A percentile compares a stretch with the other conserved stretches of the same genome.
Evolutionary conservation across 2,329 filamentous ascomycete genomes (phyloP).

Genomic region (Colletotrichum lentis): DNA sequence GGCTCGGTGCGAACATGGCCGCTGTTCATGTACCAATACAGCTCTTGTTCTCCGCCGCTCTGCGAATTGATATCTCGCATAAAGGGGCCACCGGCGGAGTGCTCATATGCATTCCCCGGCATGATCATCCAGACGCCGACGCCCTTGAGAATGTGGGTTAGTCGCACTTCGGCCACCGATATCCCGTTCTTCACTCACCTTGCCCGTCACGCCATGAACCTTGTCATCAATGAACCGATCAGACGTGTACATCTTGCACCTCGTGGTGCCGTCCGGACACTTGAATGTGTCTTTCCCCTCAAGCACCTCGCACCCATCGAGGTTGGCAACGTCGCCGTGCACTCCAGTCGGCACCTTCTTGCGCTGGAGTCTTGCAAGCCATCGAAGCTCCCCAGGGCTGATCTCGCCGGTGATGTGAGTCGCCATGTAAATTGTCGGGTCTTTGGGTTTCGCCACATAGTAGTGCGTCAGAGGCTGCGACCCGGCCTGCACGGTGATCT

Average conservation of each 20-base stretch:
- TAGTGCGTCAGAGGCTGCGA: conserved; percentile 42
- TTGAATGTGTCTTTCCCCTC: conserved; percentile 38
- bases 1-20: conserved; percentile 64
- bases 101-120: conserved; percentile 58
- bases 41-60: conserved; percentile 59
- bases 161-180: conserved; percentile 19
- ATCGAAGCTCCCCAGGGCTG: conserved; percentile 40
- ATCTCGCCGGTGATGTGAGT: conserved; percentile 42
- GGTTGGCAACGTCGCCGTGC: conserved; percentile 40
- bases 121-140: conserved; percentile 60
- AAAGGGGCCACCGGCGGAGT: conserved; percentile 67
- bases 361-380: conserved; percentile 39
- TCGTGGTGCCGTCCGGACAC: conserved; percentile 36
- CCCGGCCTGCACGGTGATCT: conserved; percentile 40
- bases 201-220: conserved; percentile 55
- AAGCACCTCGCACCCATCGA: conserved; percentile 40
- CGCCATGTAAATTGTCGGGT: conserved; percentile 42
- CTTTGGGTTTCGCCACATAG: conserved; percentile 38
- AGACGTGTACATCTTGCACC: conserved; percentile 56
- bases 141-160: conserved; percentile 43
- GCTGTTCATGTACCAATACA: conserved; percentile 70
- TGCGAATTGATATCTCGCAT: conserved; percentile 64
- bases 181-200: conserved; percentile 41
- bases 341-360: conserved; percentile 39
- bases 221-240: conserved; percentile 68